Conservation (phyloP, 2,329 filamentous ascomycete genomes). For the Ramichloridium luteum region DNA sequence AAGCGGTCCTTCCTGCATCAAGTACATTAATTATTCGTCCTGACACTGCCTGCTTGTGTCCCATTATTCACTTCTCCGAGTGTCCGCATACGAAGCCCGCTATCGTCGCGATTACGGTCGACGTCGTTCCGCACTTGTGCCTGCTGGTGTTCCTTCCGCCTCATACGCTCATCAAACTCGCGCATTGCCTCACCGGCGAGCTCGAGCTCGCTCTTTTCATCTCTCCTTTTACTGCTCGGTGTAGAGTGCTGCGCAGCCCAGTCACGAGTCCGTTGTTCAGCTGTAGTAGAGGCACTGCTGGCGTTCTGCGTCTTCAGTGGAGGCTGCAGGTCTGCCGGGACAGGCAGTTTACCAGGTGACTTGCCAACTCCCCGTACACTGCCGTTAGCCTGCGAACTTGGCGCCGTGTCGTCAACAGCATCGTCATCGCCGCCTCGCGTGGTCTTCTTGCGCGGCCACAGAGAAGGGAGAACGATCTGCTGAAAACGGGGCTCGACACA, state of each 20-base stretch:
- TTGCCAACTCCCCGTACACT: constrained; percentile 8
- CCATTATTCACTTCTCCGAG: too few relatives aligned
- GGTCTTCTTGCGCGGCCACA: constrained; percentile 78
- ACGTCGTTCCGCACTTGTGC: too few relatives aligned
- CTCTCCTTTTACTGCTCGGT: constrained; percentile 6
- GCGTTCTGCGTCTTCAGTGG: constrained; percentile 3
- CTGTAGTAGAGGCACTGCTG: constrained; percentile 16
- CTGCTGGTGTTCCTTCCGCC: constrained; percentile 14
- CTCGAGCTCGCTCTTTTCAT: constrained; percentile 22
- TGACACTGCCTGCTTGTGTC: too few relatives aligned
- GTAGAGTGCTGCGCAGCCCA: constrained; percentile 22
- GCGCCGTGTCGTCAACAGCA: constrained; percentile 27
- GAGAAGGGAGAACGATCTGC: constrained; percentile 67
- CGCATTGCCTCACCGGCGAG: constrained; percentile 24
- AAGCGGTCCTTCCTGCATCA: too few relatives aligned
- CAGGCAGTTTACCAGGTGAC: constrained; percentile 1
- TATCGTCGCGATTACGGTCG: background rate
- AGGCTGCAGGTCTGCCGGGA: constrained; percentile 6
- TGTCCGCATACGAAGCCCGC: background rate
- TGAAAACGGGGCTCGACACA: constrained; percentile 79
- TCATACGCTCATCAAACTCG: constrained; percentile 21
- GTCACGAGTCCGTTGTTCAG: constrained; percentile 24
- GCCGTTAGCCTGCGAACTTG: constrained; percentile 8
- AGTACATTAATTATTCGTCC: too few relatives aligned
- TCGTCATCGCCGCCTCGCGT: constrained; percentile 59